phyloP scores from a whole-genome alignment of 78 protist genomes.

The Thecamonas trahens region DNA sequence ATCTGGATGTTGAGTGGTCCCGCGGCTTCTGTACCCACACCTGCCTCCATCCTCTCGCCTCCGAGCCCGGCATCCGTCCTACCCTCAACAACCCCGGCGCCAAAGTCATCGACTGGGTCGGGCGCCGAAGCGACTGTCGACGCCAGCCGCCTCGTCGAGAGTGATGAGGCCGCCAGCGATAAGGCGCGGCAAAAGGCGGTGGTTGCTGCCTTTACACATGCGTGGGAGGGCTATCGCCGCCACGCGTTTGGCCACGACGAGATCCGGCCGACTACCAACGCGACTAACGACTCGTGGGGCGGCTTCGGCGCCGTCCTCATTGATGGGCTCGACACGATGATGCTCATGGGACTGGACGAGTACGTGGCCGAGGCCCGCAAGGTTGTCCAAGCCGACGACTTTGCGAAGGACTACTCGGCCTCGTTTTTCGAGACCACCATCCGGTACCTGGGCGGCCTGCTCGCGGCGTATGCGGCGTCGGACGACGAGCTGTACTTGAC shows the following conservation, averaged over 20 bases:
- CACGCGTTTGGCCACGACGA: conserved; percentile 2
- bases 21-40: too few relatives aligned
- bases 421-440: conserved; percentile 66
- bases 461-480: conserved; percentile 47
- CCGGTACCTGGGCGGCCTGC: conserved; percentile 69
- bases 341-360: conserved; percentile 36
- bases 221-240: neutral
- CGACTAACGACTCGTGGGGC: conserved; percentile 5
- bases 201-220: neutral
- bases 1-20: too few relatives aligned
- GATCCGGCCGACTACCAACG: neutral
- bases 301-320: conserved; percentile 59
- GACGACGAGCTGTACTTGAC: conserved; percentile 11
- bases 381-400: conserved; percentile 4
- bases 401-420: neutral
- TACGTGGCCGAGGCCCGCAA: conserved; percentile 30
- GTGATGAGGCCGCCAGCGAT: too few relatives aligned
- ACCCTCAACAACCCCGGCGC: too few relatives aligned
- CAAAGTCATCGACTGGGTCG: too few relatives aligned
- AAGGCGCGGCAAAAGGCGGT: neutral
- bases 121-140: too few relatives aligned
- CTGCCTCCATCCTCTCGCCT: too few relatives aligned
- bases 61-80: too few relatives aligned
- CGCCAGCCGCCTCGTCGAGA: too few relatives aligned
- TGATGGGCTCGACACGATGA: conserved; percentile 62